Evolutionary conservation across 2,329 filamentous ascomycete species (phyloP).

Genomic region (Trichoderma sp.): DNA sequence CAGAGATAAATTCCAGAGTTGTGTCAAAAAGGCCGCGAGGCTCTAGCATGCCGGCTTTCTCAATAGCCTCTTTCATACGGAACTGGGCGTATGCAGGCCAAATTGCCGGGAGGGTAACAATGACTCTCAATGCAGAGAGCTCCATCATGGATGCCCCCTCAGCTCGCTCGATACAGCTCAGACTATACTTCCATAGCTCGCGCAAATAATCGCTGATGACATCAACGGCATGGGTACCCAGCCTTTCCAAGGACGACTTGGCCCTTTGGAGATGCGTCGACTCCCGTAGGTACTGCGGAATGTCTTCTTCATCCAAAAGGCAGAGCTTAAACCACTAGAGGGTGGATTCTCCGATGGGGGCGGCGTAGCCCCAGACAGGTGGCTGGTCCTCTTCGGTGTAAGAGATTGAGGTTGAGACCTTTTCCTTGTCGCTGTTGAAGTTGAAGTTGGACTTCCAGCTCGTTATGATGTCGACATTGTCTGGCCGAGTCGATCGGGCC

Average conservation of each 20-base stretch:
- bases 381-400: background rate
- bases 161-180: constrained; percentile 38
- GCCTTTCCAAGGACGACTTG: fast-evolving
- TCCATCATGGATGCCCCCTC: constrained; percentile 34
- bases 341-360: constrained; percentile 32
- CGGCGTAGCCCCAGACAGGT: constrained; percentile 40
- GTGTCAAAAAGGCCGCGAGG: constrained; percentile 37
- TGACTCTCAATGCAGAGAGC: constrained; percentile 39
- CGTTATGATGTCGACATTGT: constrained; percentile 39
- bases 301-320: constrained; percentile 40
- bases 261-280: constrained; percentile 34
- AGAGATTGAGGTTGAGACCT: constrained; percentile 38
- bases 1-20: constrained; percentile 42
- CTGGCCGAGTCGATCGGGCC: constrained; percentile 37
- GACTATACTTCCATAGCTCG: constrained; percentile 40
- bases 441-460: constrained; percentile 36
- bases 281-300: constrained; percentile 32
- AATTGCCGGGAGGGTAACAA: constrained; percentile 51
- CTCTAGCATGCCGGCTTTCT: constrained; percentile 43
- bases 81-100: constrained; percentile 46
- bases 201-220: constrained; percentile 41
- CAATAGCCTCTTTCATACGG: constrained; percentile 43
- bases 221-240: constrained; percentile 34
- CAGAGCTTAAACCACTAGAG: constrained; percentile 49
- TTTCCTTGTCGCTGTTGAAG: constrained; percentile 38